Conservation (phyloP, 1,284 basidiomycete genomes). For the Sporisorium exsertum region DNA sequence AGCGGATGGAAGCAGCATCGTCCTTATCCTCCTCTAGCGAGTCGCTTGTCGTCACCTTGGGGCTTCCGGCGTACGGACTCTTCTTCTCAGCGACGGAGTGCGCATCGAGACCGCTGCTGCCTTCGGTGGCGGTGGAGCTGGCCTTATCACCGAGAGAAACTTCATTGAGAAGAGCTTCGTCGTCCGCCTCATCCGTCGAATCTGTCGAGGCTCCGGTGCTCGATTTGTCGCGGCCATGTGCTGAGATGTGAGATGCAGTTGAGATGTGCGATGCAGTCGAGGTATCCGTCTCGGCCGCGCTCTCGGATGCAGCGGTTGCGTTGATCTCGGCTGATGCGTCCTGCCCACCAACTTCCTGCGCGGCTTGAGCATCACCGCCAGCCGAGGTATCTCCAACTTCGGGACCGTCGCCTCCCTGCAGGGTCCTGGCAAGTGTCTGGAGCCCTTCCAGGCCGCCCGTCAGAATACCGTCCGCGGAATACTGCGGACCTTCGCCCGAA, state of each 20-base stretch:
- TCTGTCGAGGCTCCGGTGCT: constrained; percentile 46
- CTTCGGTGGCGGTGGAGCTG: not conserved
- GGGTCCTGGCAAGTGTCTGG: constrained; percentile 62
- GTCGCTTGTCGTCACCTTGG: constrained; percentile 29
- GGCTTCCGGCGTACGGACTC: constrained; percentile 14
- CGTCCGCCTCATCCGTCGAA: constrained; percentile 59
- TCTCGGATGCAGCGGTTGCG: not conserved
- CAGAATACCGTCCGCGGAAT: constrained; percentile 61
- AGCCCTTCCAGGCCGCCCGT: constrained; percentile 68
- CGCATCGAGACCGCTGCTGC: constrained; percentile 1
- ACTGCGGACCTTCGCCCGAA: constrained; percentile 62
- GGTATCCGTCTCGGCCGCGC: not conserved
- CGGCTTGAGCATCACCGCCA: constrained; percentile 12
- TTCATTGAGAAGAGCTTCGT: constrained; percentile 62
- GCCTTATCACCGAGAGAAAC: constrained; percentile 49
- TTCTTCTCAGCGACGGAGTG: constrained; percentile 6
- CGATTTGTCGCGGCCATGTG: constrained; percentile 46
- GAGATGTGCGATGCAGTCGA: not conserved
- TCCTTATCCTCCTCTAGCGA: constrained; percentile 32
- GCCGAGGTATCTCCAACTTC: constrained; percentile 34
- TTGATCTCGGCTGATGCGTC: not conserved
- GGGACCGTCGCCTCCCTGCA: constrained; percentile 61
- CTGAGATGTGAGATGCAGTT: constrained; percentile 2
- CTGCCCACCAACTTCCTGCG: not conserved
- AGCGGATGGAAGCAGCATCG: constrained; percentile 47